phyloP scores from a whole-genome alignment of 495 filamentous ascomycete genomes.

The Aspergillus hancockii region DNA sequence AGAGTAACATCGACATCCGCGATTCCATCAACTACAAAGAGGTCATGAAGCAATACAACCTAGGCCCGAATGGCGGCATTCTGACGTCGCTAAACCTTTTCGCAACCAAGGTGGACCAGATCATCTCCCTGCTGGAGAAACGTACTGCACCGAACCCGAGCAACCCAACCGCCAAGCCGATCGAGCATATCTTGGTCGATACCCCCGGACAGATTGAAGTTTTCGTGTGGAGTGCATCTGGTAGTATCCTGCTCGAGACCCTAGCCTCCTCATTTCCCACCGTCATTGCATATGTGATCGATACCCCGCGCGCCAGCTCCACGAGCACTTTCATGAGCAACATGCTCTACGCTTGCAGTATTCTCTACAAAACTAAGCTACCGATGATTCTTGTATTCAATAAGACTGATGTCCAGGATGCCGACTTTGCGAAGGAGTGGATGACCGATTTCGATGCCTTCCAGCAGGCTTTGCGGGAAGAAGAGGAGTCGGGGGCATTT shows the following conservation, averaged over 20 bases:
- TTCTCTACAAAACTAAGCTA: constrained; percentile 96
- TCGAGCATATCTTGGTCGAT: constrained; percentile 86
- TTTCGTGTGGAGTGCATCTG: constrained; percentile 95
- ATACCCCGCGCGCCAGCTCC: constrained; percentile 88
- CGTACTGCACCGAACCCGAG: constrained; percentile 65
- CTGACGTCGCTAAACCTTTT: constrained; percentile 95
- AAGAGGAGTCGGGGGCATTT: constrained; percentile 77
- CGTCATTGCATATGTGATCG: constrained; percentile 95
- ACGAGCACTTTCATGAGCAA: constrained; percentile 99
- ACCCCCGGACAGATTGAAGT: constrained; percentile 98
- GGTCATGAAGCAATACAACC: constrained; percentile 98
- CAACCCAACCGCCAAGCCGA: constrained; percentile 61
- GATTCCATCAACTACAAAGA: constrained; percentile 99
- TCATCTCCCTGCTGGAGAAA: constrained; percentile 86
- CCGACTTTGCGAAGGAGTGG: constrained; percentile 94
- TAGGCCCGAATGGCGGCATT: constrained; percentile 98
- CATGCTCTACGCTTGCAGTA: constrained; percentile 98
- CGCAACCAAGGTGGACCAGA: constrained; percentile 95
- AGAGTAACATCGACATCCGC: constrained; percentile 97
- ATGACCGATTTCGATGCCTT: constrained; percentile 99
- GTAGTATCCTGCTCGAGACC: constrained; percentile 89
- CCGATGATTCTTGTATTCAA: constrained; percentile 99
- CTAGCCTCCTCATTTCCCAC: constrained; percentile 93
- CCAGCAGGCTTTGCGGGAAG: constrained; percentile 76
- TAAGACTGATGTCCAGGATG: constrained; percentile 93